These are phyloP conservation scores for Perilla frutescens DNA, from an alignment of 257 asterid genomes.

Conservation along the genomic window DNA sequence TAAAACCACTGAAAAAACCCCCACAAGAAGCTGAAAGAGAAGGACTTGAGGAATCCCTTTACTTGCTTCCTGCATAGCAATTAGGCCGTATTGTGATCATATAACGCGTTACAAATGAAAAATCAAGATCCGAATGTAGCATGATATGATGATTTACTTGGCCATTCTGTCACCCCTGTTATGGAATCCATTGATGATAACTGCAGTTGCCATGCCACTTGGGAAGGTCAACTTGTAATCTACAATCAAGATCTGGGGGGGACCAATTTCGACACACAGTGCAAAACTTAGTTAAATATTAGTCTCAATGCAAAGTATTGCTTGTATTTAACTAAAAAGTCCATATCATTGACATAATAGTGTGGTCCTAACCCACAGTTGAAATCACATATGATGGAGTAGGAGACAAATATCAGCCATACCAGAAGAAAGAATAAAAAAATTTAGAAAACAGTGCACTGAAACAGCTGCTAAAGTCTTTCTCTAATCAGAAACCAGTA, in stretches of 20 bases:
- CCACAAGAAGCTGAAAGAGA: slow-evolving; percentile 72
- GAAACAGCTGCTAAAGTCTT: slow-evolving; percentile 6
- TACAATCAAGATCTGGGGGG: slow-evolving; percentile 74
- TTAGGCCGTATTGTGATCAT: too few species aligned
- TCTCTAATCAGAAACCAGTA: slow-evolving; percentile 26
- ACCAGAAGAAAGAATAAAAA: neutral
- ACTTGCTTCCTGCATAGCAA: slow-evolving; percentile 74
- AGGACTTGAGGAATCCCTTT: slow-evolving; percentile 63
- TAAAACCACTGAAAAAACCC: slow-evolving; percentile 91
- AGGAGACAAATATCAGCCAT: slow-evolving; percentile 14
- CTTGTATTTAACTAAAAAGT: neutral
- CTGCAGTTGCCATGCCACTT: slow-evolving; percentile 94
- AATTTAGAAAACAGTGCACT: too few species aligned
- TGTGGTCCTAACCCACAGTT: slow-evolving; percentile 35
- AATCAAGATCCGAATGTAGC: too few species aligned
- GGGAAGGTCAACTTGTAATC: slow-evolving; percentile 93
- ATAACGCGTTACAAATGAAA: too few species aligned
- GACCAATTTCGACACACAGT: too few species aligned
- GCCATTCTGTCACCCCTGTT: slow-evolving; percentile 70
- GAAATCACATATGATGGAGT: neutral
- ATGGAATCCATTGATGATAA: slow-evolving; percentile 90
- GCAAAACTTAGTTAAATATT: neutral
- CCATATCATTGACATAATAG: slow-evolving; percentile 8
- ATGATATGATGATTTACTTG: slow-evolving; percentile 50
- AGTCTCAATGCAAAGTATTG: neutral